These are phyloP conservation scores for Verticillium dahliae DNA, from an alignment of 2,329 filamentous ascomycete genomes.

Conservation along the genomic window DNA sequence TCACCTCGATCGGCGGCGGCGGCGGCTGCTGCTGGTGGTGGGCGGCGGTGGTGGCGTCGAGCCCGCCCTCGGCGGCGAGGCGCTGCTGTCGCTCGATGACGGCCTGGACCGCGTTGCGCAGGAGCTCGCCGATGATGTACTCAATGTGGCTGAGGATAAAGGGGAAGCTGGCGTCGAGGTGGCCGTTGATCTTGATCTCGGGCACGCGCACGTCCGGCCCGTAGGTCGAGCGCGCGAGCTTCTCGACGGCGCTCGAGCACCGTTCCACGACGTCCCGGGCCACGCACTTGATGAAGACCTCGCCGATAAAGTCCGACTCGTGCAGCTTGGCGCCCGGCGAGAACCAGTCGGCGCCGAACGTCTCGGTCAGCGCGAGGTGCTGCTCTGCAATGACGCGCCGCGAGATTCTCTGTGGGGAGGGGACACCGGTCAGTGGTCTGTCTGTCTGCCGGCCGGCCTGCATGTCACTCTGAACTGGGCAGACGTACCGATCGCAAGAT, in stretches of 20 bases:
- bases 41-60: conserved; percentile 13
- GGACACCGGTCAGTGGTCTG: too few species aligned
- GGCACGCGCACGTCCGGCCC: conserved; percentile 67
- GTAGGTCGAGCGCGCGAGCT: conserved; percentile 69
- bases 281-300: conserved; percentile 90
- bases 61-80: conserved; percentile 12
- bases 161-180: conserved; percentile 85
- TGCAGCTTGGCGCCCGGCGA: conserved; percentile 70
- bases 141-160: conserved; percentile 95
- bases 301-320: conserved; percentile 81
- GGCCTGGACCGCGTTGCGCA: conserved; percentile 92
- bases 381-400: conserved; percentile 96
- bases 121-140: conserved; percentile 92
- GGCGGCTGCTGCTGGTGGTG: conserved; percentile 11
- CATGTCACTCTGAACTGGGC: neutral
- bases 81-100: conserved; percentile 68
- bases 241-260: conserved; percentile 69
- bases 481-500: conserved; percentile 73
- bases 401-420: conserved; percentile 66
- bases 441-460: neutral
- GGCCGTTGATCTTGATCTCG: conserved; percentile 75
- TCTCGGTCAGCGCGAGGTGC: conserved; percentile 89
- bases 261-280: conserved; percentile 82
- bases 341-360: conserved; percentile 85
- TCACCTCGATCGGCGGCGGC: conserved; percentile 83